Evolutionary conservation across 2,329 filamentous ascomycete genomes (phyloP).

Genomic region (Pseudonectria buxi): DNA sequence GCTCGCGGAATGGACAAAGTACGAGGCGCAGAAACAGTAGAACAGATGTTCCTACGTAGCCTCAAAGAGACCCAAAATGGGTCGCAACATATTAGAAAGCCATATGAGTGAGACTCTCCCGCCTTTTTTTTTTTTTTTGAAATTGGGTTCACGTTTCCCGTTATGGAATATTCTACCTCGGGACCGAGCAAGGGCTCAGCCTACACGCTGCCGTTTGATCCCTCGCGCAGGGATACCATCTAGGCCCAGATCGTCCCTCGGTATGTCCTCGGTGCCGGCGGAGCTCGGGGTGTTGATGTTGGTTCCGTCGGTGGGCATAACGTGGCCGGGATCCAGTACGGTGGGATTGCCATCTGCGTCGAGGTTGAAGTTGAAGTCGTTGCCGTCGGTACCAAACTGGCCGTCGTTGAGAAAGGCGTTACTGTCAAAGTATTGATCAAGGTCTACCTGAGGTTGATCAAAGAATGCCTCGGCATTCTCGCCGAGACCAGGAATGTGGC

Average conservation of each 20-base stretch:
- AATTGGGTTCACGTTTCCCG: no score
- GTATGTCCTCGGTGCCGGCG: slow-evolving; percentile 45
- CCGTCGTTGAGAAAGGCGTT: slow-evolving; percentile 33
- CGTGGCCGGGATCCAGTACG: slow-evolving; percentile 1
- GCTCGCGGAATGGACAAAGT: no score
- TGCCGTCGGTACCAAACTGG: slow-evolving; percentile 35
- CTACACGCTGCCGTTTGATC: slow-evolving; percentile 33
- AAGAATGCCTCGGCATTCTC: slow-evolving; percentile 32
- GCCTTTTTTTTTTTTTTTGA: no score
- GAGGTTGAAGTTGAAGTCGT: slow-evolving; percentile 47
- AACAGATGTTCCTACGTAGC: no score
- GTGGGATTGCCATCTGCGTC: slow-evolving; percentile 27
- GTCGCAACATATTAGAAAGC: no score
- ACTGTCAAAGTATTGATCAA: slow-evolving; percentile 46
- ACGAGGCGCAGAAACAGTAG: no score
- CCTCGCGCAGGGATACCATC: slow-evolving; percentile 21
- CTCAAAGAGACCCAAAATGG: no score
- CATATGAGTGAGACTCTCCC: no score
- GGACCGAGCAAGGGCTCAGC: slow-evolving; percentile 10
- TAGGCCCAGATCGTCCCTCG: slow-evolving; percentile 33
- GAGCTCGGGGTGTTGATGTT: slow-evolving; percentile 37
- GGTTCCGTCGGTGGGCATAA: slow-evolving; percentile 17
- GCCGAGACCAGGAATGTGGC: slow-evolving; percentile 65
- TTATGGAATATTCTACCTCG: background rate
- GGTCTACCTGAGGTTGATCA: slow-evolving; percentile 34